These are phyloP conservation scores for Ophiocordyceps camponoti-rufipedis DNA, from an alignment of 2,329 filamentous ascomycete genomes.

Conservation along the genomic window DNA sequence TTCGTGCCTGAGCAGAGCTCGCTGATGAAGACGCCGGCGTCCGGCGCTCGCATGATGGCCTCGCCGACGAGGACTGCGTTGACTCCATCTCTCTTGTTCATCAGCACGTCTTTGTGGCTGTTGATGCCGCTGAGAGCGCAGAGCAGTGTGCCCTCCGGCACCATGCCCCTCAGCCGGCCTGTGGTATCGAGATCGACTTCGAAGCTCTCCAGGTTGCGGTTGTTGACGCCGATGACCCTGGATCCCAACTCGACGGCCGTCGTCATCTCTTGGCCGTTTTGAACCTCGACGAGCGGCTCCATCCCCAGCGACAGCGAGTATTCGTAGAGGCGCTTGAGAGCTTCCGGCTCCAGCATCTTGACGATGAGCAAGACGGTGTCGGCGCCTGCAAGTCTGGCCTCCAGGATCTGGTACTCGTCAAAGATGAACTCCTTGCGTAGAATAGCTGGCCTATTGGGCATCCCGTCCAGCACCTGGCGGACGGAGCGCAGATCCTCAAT, in stretches of 20 bases:
- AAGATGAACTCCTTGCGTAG: slow-evolving; percentile 95
- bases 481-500: slow-evolving; percentile 85
- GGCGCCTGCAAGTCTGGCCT: slow-evolving; percentile 79
- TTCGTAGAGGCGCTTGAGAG: slow-evolving; percentile 61
- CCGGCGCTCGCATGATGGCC: slow-evolving; percentile 78
- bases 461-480: slow-evolving; percentile 70
- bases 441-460: slow-evolving; percentile 83
- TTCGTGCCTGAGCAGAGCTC: slow-evolving; percentile 52
- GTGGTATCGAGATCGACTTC: slow-evolving; percentile 92
- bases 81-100: slow-evolving; percentile 77
- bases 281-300: slow-evolving; percentile 95
- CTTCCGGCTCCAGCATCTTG: slow-evolving; percentile 76
- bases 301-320: slow-evolving; percentile 86
- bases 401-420: slow-evolving; percentile 93
- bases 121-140: slow-evolving; percentile 92
- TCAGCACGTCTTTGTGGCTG: slow-evolving; percentile 68
- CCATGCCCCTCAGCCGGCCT: slow-evolving; percentile 69
- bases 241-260: slow-evolving; percentile 72
- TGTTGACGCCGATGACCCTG: slow-evolving; percentile 92
- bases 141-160: slow-evolving; percentile 70
- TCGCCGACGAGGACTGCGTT: slow-evolving; percentile 89
- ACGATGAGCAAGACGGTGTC: slow-evolving; percentile 93
- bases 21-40: slow-evolving; percentile 68
- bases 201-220: slow-evolving; percentile 89
- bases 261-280: slow-evolving; percentile 84